Evolutionary conservation across 1,139 yeast species (phyloP), one percentile per base, ranked within the genome.

Genomic region (Scheffersomyces illinoinensis): DNA sequence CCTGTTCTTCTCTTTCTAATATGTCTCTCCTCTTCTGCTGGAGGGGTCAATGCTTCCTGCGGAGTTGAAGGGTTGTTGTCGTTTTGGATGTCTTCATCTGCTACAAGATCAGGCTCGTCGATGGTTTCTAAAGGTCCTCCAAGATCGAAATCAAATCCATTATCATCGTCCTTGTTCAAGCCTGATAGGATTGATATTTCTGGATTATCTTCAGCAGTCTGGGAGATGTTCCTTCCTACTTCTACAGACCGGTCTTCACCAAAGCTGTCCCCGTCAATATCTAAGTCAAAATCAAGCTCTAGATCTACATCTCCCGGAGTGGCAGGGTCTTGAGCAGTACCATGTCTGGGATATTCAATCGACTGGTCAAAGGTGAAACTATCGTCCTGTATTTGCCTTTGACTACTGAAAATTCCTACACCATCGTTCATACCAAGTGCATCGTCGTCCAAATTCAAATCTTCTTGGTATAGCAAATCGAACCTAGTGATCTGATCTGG

Each of bases 401-500:
- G 21, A 14, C 24, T 21, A 19, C 65, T 63, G 55, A 64, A 67
- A 23, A 64, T 58, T 33, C 62, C 65, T 47, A 59, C 57, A 14
- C 58, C 57, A 24, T 18, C 63, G 56, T 33, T 53, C 48, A 51
- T 20, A 10, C 56, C 50, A 23, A 48, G 50, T 6, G 55, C 18
- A 52, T 66, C 72, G 46, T 84, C 88, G 60, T 85, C 89, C 64
- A 89, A 81, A 54, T 82, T 81, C 64, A 89, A 77, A 51, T 87
- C 89, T 53, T 87, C 90, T 65, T 86, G 89, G 64, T 82, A 84
- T 54, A 90, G 76, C 64, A 91, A 84, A 68, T 92, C 96, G 54
- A 87, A 83, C 58, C 88, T 91, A 0, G 97, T 89, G 52, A 92
- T 89, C 51, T 90, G 90, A 73, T 93, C 97, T 65, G 84, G 87